Evolutionary conservation across 495 filamentous ascomycete genomes (phyloP), one percentile per base, ranked within the genome.

Genomic region (Trichoderma erinaceum): DNA sequence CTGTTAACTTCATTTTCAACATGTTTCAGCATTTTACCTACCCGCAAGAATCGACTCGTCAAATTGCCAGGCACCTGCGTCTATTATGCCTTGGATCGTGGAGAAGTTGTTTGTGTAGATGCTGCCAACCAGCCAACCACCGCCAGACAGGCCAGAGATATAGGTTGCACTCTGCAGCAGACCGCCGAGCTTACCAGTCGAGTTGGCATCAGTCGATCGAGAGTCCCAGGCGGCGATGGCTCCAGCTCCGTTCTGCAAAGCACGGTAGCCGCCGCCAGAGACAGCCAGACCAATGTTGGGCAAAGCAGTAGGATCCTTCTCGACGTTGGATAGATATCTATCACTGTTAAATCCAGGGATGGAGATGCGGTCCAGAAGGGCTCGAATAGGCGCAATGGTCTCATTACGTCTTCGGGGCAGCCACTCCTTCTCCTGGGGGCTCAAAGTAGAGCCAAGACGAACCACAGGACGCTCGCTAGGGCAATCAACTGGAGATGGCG

Each of bases 81-180:
- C 71, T 71, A 81, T 79, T 23, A 83, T 84, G 41, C 86, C 75
- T 41, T 85, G 74, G 52, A 97, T 83, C 18, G 86, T 88, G 41
- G 89, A 90, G 79, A 93, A 98, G 78, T 97, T 98, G 80, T 97
- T 98, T 69, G 89, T 81, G 72, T 87, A 95, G 21, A 98, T 84
- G 38, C 89, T 92, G 8, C 91, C 90, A 13, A 97, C 85, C 13
- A 97, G 78, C 94, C 94, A 98, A 15, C 88, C 86, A 66, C 94
- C 95, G 41, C 94, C 94, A 18, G 90, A 93, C 23, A 97, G 81
- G 43, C 92, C 94, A 21, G 92, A 82, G 18, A 97, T 69, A 75
- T 98, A 98, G 0, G 92, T 97, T 3, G 89, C 78, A 1, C 89
- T 83, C 80, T 98, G 94, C 44, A 97, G 80, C 66, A 97, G 77